These are phyloP conservation scores for Groenewaldozyma auringiensis DNA, from an alignment of 1,139 yeast species.

Conservation along the genomic window DNA sequence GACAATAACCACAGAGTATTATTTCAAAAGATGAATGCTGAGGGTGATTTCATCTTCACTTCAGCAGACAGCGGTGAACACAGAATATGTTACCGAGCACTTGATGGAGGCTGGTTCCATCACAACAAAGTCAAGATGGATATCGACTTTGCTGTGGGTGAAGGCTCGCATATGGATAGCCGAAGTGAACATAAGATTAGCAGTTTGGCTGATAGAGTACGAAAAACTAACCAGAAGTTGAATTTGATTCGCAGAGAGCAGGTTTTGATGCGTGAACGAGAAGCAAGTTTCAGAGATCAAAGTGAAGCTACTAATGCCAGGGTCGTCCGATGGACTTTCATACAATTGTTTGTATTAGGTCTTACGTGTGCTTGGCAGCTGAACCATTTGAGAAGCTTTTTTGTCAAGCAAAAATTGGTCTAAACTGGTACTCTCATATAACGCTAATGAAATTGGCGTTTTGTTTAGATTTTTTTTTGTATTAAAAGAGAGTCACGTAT, in stretches of 20 bases:
- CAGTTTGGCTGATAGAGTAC: conserved; percentile 46
- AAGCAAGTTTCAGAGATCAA: conserved; percentile 57
- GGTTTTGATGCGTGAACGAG: conserved; percentile 59
- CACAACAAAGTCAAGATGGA: conserved; percentile 42
- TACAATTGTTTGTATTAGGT: conserved; percentile 51
- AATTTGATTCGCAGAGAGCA: conserved; percentile 58
- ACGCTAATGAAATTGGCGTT: too few species aligned
- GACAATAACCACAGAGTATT: conserved; percentile 63
- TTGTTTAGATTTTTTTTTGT: too few species aligned
- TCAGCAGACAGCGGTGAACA: conserved; percentile 70
- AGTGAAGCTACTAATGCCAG: conserved; percentile 59
- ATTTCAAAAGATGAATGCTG: conserved; percentile 51
- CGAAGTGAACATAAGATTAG: conserved; percentile 43
- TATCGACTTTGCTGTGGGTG: conserved; percentile 47
- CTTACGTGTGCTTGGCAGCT: conserved; percentile 63
- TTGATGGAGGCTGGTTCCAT: conserved; percentile 52
- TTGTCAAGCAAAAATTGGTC: conserved; percentile 57
- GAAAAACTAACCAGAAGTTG: conserved; percentile 47
- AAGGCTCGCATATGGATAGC: conserved; percentile 44
- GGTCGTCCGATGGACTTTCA: conserved; percentile 57
- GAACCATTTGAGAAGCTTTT: conserved; percentile 53
- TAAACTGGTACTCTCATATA: too few species aligned
- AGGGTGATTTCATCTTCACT: conserved; percentile 60
- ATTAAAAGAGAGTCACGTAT: too few species aligned
- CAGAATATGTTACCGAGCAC: conserved; percentile 60